A percentile compares a stretch with the other conserved stretches of the same genome.
Conservation (phyloP, 176 grass and related monocot genomes). For the Ensete ventricosum region DNA sequence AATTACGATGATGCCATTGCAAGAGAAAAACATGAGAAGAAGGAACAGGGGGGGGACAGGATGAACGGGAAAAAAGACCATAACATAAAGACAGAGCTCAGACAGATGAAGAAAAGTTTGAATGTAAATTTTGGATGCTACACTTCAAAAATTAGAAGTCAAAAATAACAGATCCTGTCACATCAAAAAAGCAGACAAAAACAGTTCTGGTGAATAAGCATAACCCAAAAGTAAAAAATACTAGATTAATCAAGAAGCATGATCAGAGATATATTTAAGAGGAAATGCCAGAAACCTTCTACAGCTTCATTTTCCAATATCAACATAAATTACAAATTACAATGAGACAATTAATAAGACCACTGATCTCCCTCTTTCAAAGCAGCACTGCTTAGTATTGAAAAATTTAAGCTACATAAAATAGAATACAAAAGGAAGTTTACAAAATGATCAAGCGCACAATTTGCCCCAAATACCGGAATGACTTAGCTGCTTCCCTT, state of each 20-base stretch:
- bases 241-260: neutral
- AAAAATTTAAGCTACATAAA: neutral
- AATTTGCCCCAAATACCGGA: conserved; percentile 55
- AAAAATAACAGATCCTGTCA: too few species aligned
- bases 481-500: conserved; percentile 72
- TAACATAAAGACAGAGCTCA: too few species aligned
- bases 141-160: too few species aligned
- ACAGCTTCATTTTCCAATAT: neutral
- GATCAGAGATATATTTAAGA: neutral
- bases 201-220: too few species aligned
- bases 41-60: too few species aligned
- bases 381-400: neutral
- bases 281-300: neutral
- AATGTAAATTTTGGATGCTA: too few species aligned
- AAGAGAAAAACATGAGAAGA: too few species aligned
- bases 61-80: too few species aligned
- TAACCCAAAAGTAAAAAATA: too few species aligned
- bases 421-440: neutral
- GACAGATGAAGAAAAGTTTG: too few species aligned
- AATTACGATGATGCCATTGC: too few species aligned
- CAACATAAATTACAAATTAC: neutral
- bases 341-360: neutral
- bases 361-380: neutral
- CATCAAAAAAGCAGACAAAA: too few species aligned
- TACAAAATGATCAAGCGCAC: conserved; percentile 64